These are phyloP conservation scores for Macrophomina pseudophaseolina DNA, from an alignment of 2,329 filamentous ascomycete species.

Conservation along the genomic window DNA sequence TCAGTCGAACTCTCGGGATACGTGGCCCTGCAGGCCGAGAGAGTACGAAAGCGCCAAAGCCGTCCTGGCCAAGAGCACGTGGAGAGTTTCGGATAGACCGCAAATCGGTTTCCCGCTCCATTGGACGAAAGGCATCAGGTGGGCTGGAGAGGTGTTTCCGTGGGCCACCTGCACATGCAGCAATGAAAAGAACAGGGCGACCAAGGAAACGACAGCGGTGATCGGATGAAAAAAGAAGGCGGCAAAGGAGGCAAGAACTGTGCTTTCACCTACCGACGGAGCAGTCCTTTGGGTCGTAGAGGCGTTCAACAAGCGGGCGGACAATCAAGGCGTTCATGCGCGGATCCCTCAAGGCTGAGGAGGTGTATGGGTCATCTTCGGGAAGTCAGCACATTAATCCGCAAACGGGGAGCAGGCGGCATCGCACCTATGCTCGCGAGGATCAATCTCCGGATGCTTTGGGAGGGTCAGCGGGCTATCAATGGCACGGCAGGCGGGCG, in stretches of 20 bases:
- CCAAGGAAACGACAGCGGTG: background rate
- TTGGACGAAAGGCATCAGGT: too few relatives aligned
- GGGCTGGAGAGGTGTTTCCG: too few relatives aligned
- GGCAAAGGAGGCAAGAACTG: background rate
- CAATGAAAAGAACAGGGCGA: too few relatives aligned
- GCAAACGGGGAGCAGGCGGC: background rate
- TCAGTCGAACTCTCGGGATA: too few relatives aligned
- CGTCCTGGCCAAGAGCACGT: too few relatives aligned
- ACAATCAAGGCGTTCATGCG: constrained; percentile 82
- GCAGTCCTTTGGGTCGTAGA: constrained; percentile 79
- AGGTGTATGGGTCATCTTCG: constrained; percentile 67
- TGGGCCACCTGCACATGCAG: too few relatives aligned
- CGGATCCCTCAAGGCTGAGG: constrained; percentile 79
- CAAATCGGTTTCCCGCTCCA: too few relatives aligned
- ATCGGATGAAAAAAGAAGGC: background rate
- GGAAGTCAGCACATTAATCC: background rate
- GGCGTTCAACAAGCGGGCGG: constrained; percentile 79
- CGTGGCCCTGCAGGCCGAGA: too few relatives aligned
- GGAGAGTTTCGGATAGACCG: too few relatives aligned
- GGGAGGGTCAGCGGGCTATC: background rate
- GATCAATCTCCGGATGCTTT: constrained; percentile 51
- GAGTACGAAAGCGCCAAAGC: too few relatives aligned
- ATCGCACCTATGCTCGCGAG: constrained; percentile 52
- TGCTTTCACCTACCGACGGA: constrained; percentile 65
- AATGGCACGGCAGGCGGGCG: background rate